phyloP scores from a whole-genome alignment of 345 rosid species.

The Brassica juncea region DNA sequence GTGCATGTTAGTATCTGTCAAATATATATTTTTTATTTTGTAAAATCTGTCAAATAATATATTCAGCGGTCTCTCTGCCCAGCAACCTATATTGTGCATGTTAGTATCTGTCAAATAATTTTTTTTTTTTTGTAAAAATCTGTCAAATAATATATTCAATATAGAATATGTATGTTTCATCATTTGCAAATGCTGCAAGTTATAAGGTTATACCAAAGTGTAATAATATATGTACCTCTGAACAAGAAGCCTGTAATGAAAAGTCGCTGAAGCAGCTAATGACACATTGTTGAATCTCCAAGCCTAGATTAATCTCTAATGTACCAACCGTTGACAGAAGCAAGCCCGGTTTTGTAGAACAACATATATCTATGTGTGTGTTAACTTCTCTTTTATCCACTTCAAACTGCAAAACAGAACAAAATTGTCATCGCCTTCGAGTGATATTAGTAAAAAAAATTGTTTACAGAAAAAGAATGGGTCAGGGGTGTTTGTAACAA shows the following conservation, averaged over 20 bases:
- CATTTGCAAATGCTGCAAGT: too few species aligned
- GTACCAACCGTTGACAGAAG: constrained; percentile 75
- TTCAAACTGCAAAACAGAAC: constrained; percentile 57
- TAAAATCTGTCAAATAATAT: neutral
- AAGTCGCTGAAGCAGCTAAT: constrained; percentile 89
- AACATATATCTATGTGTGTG: constrained; percentile 55
- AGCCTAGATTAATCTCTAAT: constrained; percentile 67
- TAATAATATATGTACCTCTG: constrained; percentile 46
- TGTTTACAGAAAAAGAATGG: neutral
- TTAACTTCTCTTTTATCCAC: constrained; percentile 58
- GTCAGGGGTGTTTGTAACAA: neutral
- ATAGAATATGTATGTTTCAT: too few species aligned
- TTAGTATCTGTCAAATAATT: neutral
- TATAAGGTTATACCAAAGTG: neutral
- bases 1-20: neutral
- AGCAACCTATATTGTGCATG: constrained; percentile 34
- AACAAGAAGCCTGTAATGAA: constrained; percentile 89
- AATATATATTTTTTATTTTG: too few species aligned
- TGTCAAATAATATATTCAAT: neutral
- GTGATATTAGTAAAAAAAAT: neutral
- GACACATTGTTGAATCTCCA: constrained; percentile 90
- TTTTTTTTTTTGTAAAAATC: neutral
- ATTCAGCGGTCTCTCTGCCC: constrained; percentile 49
- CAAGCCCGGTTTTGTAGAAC: constrained; percentile 77
- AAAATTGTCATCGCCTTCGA: neutral